Evolutionary conservation across 2,329 filamentous ascomycete species (phyloP).

Genomic region (Dothideomycetes sp.): DNA sequence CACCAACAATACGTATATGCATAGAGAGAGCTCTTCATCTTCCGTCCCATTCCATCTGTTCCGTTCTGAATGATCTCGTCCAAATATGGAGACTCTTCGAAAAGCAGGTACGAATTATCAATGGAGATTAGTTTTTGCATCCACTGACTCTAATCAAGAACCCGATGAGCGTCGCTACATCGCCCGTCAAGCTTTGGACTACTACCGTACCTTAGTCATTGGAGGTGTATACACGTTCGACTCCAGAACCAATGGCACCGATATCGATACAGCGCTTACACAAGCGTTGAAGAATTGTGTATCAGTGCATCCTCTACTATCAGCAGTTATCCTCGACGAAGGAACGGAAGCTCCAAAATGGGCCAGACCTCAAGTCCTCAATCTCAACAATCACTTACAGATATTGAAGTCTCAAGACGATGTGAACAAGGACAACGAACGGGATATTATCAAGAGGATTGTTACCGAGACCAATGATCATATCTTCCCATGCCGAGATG

Average conservation of each 20-base stretch:
- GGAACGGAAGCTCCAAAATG: conserved; percentile 32
- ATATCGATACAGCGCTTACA: conserved; percentile 19
- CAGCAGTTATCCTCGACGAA: conserved; percentile 28
- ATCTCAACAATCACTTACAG: conserved; percentile 34
- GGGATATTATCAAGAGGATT: conserved; percentile 2
- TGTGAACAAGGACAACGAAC: not conserved
- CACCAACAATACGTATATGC: no score
- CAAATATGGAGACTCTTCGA: conserved; percentile 3
- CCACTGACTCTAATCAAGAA: conserved; percentile 20
- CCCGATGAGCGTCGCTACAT: conserved; percentile 35
- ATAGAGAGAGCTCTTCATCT: no score
- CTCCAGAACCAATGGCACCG: conserved; percentile 13
- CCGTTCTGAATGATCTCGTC: not conserved
- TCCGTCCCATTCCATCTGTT: no score
- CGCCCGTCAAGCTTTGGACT: conserved; percentile 31
- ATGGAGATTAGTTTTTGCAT: not conserved
- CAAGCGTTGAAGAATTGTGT: conserved; percentile 33
- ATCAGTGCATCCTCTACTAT: conserved; percentile 30
- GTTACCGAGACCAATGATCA: conserved; percentile 4
- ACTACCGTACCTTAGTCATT: conserved; percentile 33
- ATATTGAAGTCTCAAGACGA: conserved; percentile 18
- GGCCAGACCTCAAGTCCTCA: conserved; percentile 23
- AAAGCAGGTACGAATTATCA: not conserved
- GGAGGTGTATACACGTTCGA: conserved; percentile 27
- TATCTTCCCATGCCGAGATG: conserved; percentile 18